Evolutionary conservation across 257 asterid species (phyloP), one percentile per base, ranked within the genome.

Genomic region (Nicotiana noctiflora): DNA sequence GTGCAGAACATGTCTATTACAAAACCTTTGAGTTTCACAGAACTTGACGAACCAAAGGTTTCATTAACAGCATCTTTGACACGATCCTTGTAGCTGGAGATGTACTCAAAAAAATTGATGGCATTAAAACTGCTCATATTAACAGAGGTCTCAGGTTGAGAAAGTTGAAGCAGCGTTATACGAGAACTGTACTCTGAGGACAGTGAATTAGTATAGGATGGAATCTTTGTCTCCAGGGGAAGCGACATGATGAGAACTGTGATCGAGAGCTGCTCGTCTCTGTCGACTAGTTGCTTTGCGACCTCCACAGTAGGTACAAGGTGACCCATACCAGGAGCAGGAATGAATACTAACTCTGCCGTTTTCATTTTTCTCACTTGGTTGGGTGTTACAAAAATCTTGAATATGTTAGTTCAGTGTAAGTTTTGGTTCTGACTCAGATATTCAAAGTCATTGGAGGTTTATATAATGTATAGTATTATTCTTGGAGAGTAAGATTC

Each of bases 231-330:
- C 83, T 82, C 86, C 2, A 11, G 14, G 0, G 86, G 90, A 1
- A 83, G 37, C 37, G 85, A 83, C 79, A 86, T 68, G 65, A 88
- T 13, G 37, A 91, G 82, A 59, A 89, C 59, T 2, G 90, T 86
- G 83, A 88, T 21, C 3, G 90, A 40, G 82, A 90, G 84, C 75
- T 81, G 81, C 14, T 76, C 37, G 60, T 87, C 87, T 21, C 82
- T 79, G 8, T 82, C 77, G 7, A 83, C 18, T 37, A 90, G 81
- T 56, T 82, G 87, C 55, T 81, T 76, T 23, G 90, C 93, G 51
- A 74, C 6, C 60, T 85, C 83, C 18, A 80, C 44, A 18, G 68
- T 55, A 9, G 83, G n/a, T 52, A 52, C 23, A 15, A 80, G 64
- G 55, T 80, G 67, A 11, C 83, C 83, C 19, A 53, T 80, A 0